Evolutionary conservation across 2,329 filamentous ascomycete genomes (phyloP).

Genomic region (Hymenoscyphus infarciens): DNA sequence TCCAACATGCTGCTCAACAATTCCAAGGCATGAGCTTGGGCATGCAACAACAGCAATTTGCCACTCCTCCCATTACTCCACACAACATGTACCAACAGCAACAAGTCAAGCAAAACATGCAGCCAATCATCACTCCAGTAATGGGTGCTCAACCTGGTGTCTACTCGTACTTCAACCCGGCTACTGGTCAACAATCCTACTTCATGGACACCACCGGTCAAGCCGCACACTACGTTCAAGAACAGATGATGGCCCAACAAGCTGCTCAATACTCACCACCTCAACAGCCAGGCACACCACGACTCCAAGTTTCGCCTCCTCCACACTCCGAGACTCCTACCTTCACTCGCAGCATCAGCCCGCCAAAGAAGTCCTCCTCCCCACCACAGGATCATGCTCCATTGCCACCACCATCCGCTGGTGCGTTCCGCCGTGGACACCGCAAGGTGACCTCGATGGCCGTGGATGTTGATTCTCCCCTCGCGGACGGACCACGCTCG

Average conservation of each 20-base stretch:
- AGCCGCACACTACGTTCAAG: constrained; percentile 39
- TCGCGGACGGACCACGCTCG: constrained; percentile 47
- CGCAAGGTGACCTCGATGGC: constrained; percentile 78
- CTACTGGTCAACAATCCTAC: constrained; percentile 80
- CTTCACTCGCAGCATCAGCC: constrained; percentile 59
- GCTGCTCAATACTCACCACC: constrained; percentile 44
- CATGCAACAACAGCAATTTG: constrained; percentile 43
- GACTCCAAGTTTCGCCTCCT: constrained; percentile 79
- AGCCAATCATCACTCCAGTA: constrained; percentile 45
- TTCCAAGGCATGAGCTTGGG: constrained; percentile 74
- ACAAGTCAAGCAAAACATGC: constrained; percentile 36
- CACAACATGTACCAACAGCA: constrained; percentile 48
- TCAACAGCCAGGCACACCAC: constrained; percentile 59
- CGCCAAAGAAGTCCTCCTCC: constrained; percentile 64
- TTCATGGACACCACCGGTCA: constrained; percentile 51
- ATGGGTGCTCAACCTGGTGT: constrained; percentile 70
- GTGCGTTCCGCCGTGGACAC: constrained; percentile 89
- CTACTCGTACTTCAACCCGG: constrained; percentile 79
- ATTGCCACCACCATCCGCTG: constrained; percentile 82
- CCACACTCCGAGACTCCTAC: constrained; percentile 57
- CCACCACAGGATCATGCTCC: constrained; percentile 67
- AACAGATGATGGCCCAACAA: constrained; percentile 35
- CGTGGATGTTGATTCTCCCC: constrained; percentile 31
- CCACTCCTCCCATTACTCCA: constrained; percentile 49
- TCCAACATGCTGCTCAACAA: constrained; percentile 80